Conservation (phyloP, 176 grass and related monocot species). For the sorghum (Sorghum bicolor) region DNA sequence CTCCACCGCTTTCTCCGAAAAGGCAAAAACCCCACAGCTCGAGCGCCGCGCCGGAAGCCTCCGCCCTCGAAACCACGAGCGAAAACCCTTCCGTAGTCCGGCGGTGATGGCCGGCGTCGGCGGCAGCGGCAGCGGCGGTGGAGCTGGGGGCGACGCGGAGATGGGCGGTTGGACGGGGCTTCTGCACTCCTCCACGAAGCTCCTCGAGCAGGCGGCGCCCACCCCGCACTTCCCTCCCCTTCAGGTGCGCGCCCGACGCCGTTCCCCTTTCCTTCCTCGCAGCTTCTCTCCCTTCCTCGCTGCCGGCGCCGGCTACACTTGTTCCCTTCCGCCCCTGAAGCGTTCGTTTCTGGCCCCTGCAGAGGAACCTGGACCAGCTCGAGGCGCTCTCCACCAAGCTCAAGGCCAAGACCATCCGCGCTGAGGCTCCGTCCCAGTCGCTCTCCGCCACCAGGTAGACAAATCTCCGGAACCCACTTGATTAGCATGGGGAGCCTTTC, state of each 20-base stretch:
- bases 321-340: neutral
- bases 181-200: slow-evolving; percentile 82
- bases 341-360: slow-evolving; percentile 16
- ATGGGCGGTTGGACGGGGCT: slow-evolving; percentile 85
- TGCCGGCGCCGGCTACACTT: neutral
- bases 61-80: neutral
- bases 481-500: neutral
- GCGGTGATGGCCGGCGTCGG: slow-evolving; percentile 45
- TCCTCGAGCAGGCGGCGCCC: slow-evolving; percentile 76
- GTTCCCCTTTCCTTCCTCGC: neutral
- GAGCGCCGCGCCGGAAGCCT: slow-evolving; percentile 34
- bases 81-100: slow-evolving; percentile 33
- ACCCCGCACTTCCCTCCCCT: slow-evolving; percentile 80
- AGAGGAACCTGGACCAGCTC: slow-evolving; percentile 94
- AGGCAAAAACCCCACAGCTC: slow-evolving; percentile 26
- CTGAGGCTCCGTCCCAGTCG: slow-evolving; percentile 78
- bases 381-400: slow-evolving; percentile 96
- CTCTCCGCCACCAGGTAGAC: slow-evolving; percentile 80
- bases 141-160: slow-evolving; percentile 53
- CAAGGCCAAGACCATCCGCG: slow-evolving; percentile 90
- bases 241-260: slow-evolving; percentile 43
- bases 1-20: neutral
- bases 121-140: slow-evolving; percentile 6
- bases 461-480: neutral
- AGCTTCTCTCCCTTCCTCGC: neutral